phyloP scores from a whole-genome alignment of 257 asterid species.

The Orobanche coerulescens region DNA sequence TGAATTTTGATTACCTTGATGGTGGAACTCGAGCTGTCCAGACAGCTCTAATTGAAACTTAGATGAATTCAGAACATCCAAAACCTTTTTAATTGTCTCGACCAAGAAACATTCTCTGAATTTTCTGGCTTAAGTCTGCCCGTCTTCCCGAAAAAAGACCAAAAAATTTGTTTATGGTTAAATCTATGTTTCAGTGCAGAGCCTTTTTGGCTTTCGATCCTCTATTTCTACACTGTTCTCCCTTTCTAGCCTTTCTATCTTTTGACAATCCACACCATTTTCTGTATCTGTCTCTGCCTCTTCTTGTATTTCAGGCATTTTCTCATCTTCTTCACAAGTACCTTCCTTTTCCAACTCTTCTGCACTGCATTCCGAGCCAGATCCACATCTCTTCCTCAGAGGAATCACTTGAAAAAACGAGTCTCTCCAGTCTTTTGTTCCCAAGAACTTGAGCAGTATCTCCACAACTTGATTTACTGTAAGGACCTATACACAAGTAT shows the following conservation, averaged over 20 bases:
- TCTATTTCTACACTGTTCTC: constrained; percentile 22
- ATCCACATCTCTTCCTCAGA: constrained; percentile 71
- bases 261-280: constrained; percentile 13
- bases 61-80: constrained; percentile 4
- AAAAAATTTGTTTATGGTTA: neutral
- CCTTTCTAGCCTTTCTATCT: constrained; percentile 13
- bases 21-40: neutral
- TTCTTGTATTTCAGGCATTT: constrained; percentile 16
- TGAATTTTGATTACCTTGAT: neutral
- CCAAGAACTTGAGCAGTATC: constrained; percentile 76
- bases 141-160: neutral
- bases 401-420: constrained; percentile 86
- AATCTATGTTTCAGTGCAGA: constrained; percentile 37
- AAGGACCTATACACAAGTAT: constrained; percentile 52
- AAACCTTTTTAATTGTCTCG: constrained; percentile 5
- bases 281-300: neutral
- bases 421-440: constrained; percentile 70
- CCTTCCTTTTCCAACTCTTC: constrained; percentile 30
- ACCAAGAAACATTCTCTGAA: neutral
- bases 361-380: constrained; percentile 26
- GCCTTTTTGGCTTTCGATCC: constrained; percentile 47
- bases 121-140: neutral
- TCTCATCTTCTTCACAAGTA: constrained; percentile 23
- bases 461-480: constrained; percentile 93
- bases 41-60: neutral